Percentiles rank a stretch among this genome's conserved stretches.
phyloP scores from a whole-genome alignment of 805 yeast genomes.

The Candida lessepsii region DNA sequence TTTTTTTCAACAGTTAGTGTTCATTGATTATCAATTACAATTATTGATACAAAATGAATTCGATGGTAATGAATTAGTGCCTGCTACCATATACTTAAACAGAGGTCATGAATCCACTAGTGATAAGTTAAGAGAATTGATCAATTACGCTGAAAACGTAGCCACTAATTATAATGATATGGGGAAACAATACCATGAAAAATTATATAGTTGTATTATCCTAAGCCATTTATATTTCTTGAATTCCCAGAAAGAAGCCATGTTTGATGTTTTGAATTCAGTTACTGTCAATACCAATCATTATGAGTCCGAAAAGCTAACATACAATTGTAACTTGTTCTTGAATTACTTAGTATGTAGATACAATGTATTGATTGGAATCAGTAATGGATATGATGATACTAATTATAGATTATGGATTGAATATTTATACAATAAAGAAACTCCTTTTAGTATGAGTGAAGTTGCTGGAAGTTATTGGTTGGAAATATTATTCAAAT shows the following conservation, averaged over 20 bases:
- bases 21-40: slow-evolving; percentile 39
- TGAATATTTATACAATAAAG: slow-evolving; percentile 25
- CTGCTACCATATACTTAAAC: slow-evolving; percentile 8
- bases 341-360: slow-evolving; percentile 32
- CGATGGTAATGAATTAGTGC: slow-evolving; percentile 24
- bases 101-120: slow-evolving; percentile 11
- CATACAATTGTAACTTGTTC: slow-evolving; percentile 22
- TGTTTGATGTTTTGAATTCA: slow-evolving; percentile 18
- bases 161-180: slow-evolving; percentile 24
- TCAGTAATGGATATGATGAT: slow-evolving; percentile 16
- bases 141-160: slow-evolving; percentile 25
- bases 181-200: slow-evolving; percentile 27
- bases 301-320: slow-evolving; percentile 13
- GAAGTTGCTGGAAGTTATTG: slow-evolving; percentile 36
- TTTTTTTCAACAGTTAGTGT: slow-evolving; percentile 33
- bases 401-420: slow-evolving; percentile 25
- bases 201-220: slow-evolving; percentile 30
- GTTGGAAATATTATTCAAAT: slow-evolving; percentile 28
- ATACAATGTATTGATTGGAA: slow-evolving; percentile 32
- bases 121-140: slow-evolving; percentile 26
- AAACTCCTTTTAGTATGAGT: slow-evolving; percentile 24
- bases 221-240: slow-evolving; percentile 36
- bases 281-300: slow-evolving; percentile 15
- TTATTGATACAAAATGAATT: slow-evolving; percentile 29
- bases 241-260: slow-evolving; percentile 22